These are phyloP conservation scores for Nannochloris sp. DNA, from an alignment of 139 green algal genomes.

Conservation along the genomic window DNA sequence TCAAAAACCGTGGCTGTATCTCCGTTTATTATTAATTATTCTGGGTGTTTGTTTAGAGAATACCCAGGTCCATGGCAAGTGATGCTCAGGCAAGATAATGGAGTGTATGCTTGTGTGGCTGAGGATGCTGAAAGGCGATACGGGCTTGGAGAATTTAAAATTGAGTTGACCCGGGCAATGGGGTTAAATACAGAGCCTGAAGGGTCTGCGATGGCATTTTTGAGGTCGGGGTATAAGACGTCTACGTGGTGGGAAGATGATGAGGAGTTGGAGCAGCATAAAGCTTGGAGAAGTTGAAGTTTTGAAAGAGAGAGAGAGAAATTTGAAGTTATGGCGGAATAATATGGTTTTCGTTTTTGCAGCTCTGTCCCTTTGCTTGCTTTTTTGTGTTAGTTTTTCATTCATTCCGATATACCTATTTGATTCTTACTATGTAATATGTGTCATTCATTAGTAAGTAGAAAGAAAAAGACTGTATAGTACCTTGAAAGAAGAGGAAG, in stretches of 20 bases:
- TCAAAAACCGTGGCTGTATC: constrained; percentile 54
- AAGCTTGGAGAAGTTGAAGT: constrained; percentile 62
- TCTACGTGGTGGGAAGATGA: constrained; percentile 89
- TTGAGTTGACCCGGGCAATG: constrained; percentile 77
- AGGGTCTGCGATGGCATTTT: constrained; percentile 63
- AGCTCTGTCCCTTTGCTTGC: too few species aligned
- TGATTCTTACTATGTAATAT: background rate
- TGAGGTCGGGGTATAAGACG: constrained; percentile 78
- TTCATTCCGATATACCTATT: too few species aligned
- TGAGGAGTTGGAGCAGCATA: constrained; percentile 49
- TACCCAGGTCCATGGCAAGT: constrained; percentile 91
- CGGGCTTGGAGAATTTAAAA: constrained; percentile 69
- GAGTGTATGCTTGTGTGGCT: constrained; percentile 79
- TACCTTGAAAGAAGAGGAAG: too few species aligned
- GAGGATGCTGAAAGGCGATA: constrained; percentile 47
- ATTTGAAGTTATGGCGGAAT: background rate
- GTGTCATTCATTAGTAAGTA: background rate
- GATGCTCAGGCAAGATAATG: constrained; percentile 80
- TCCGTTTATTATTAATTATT: constrained; percentile 90
- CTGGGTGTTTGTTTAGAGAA: constrained; percentile 78
- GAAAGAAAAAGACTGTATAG: too few species aligned
- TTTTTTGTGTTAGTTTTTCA: too few species aligned
- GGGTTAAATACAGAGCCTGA: constrained; percentile 78
- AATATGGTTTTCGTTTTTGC: too few species aligned
- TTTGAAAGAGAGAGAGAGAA: background rate